Evolutionary conservation across 495 filamentous ascomycete genomes (phyloP).

Genomic region (Jackrogersella multiformis): DNA sequence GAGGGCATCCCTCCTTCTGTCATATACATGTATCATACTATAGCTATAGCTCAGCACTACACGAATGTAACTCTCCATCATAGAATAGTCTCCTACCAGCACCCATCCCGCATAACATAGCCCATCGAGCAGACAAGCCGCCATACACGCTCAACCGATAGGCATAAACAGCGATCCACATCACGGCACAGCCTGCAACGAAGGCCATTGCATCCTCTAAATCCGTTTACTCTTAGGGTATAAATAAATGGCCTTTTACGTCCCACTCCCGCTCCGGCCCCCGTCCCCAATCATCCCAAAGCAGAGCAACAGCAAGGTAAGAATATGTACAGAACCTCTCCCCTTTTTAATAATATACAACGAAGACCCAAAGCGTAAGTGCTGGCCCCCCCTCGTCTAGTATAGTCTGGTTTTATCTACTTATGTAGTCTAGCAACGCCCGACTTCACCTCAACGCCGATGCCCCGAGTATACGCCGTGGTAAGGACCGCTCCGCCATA

Average conservation of each 20-base stretch:
- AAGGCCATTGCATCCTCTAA: background rate
- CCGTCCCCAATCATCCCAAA: background rate
- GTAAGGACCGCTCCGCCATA: too few species aligned
- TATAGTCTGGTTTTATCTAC: conserved; percentile 9
- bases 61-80: background rate
- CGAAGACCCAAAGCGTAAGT: conserved; percentile 14
- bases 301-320: background rate
- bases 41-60: too few species aligned
- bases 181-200: background rate
- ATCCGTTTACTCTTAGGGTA: conserved; percentile 3
- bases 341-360: conserved; percentile 20
- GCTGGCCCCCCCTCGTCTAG: conserved; percentile 1
- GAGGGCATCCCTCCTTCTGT: background rate
- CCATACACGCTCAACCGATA: background rate
- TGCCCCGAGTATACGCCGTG: background rate
- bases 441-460: conserved; percentile 5
- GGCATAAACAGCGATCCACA: background rate
- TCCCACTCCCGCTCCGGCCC: background rate
- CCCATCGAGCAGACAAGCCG: too few species aligned
- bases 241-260: conserved; percentile 9
- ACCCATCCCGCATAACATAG: background rate
- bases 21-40: background rate
- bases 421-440: background rate
- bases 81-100: background rate
- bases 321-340: conserved; percentile 26